Evolutionary conservation across 257 asterid genomes (phyloP).

Genomic region (Cynanchum wilfordii): DNA sequence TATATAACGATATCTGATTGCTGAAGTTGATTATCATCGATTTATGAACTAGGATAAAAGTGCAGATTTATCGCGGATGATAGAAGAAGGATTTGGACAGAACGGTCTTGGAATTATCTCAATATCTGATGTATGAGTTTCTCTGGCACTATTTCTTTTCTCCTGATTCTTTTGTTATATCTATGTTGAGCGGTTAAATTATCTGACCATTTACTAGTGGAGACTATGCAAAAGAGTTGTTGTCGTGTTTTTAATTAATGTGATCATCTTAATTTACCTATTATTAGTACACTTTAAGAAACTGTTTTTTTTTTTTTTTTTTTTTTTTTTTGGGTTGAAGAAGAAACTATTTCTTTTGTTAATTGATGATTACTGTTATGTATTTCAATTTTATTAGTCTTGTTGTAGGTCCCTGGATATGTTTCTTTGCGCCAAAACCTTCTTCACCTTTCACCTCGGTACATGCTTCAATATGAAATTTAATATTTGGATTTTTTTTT

Average conservation of each 20-base stretch:
- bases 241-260: background rate
- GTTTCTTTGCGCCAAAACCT: constrained; percentile 62
- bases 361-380: background rate
- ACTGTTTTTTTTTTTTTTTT: background rate
- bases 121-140: constrained; percentile 53
- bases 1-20: background rate
- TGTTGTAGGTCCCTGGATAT: constrained; percentile 76
- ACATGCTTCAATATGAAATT: constrained; percentile 20
- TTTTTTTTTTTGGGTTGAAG: too few relatives aligned
- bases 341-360: background rate
- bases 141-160: background rate
- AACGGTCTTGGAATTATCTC: constrained; percentile 79
- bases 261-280: background rate
- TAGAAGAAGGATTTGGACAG: constrained; percentile 85
- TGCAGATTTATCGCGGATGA: constrained; percentile 56
- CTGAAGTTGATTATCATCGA: background rate
- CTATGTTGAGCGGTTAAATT: background rate
- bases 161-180: background rate
- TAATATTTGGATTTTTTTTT: background rate
- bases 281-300: background rate
- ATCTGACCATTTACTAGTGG: background rate
- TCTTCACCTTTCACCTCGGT: constrained; percentile 77
- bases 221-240: background rate
- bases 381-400: constrained; percentile 13
- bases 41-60: constrained; percentile 44